Evolutionary conservation across 2,329 filamentous ascomycete species (phyloP).

Genomic region (Tolypocladium amazonense): DNA sequence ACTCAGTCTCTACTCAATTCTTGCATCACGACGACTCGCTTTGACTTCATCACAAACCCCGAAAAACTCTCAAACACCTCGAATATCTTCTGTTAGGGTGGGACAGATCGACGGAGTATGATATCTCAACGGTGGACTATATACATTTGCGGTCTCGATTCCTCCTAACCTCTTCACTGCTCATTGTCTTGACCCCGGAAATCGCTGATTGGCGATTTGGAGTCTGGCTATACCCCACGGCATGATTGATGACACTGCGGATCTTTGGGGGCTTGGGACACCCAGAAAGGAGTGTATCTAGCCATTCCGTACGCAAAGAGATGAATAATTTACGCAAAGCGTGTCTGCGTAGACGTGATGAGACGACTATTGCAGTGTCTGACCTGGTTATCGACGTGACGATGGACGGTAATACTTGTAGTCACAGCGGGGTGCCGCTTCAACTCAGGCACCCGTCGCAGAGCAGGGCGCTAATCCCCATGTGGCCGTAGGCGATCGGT

Average conservation of each 20-base stretch:
- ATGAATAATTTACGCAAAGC: slow-evolving; percentile 4
- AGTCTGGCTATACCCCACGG: slow-evolving; percentile 9
- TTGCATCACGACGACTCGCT: slow-evolving; percentile 12
- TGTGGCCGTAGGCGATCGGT: neutral
- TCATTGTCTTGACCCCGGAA: slow-evolving; percentile 2
- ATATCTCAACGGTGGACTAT: slow-evolving; percentile 9
- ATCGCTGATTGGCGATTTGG: slow-evolving; percentile 1
- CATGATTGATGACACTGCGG: slow-evolving; percentile 11
- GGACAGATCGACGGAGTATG: slow-evolving; percentile 6
- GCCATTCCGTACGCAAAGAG: slow-evolving; percentile 11
- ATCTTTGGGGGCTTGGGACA: slow-evolving; percentile 7
- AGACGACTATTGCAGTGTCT: neutral
- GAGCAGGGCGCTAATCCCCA: neutral
- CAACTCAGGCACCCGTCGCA: neutral
- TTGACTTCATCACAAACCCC: neutral
- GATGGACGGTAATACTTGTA: too few species aligned
- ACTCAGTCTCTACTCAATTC: slow-evolving; percentile 16
- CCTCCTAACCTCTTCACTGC: slow-evolving; percentile 7
- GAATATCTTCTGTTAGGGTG: neutral
- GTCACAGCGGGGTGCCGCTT: neutral
- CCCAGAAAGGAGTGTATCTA: slow-evolving; percentile 13
- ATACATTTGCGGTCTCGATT: slow-evolving; percentile 8
- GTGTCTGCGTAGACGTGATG: neutral
- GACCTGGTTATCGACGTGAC: neutral
- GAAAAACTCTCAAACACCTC: neutral